Evolutionary conservation across 129 eudicot genomes (phyloP).

Genomic region (Pseudognaphalium luteoalbum): DNA sequence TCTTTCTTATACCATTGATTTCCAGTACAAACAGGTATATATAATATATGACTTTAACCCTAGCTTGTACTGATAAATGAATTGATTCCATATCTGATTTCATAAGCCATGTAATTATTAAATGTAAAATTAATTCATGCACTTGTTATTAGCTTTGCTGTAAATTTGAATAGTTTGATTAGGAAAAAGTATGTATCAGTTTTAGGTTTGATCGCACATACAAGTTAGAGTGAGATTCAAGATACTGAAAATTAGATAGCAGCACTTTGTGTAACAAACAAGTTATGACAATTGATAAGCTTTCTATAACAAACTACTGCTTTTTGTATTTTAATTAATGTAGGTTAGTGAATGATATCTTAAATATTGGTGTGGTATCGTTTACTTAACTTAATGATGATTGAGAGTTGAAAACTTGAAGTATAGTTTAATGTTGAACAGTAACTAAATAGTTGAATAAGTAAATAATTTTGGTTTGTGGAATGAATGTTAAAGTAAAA

Average conservation of each 20-base stretch:
- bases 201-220: slow-evolving; percentile 11
- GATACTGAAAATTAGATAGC: background rate
- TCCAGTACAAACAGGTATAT: slow-evolving; percentile 79
- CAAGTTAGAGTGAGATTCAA: slow-evolving; percentile 31
- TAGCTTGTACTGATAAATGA: background rate
- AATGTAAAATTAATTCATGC: background rate
- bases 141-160: slow-evolving; percentile 17
- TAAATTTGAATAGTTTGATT: slow-evolving; percentile 2
- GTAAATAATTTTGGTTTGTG: background rate
- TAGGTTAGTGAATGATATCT: background rate
- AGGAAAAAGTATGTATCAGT: background rate
- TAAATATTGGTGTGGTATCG: background rate
- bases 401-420: background rate
- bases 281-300: background rate
- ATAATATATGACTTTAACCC: background rate
- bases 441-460: slow-evolving; percentile 2
- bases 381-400: background rate
- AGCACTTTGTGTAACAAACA: slow-evolving; percentile 24
- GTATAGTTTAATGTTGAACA: slow-evolving; percentile 10
- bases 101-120: background rate
- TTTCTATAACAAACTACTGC: background rate
- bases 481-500: slow-evolving; percentile 3
- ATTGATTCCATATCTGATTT: background rate
- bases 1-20: slow-evolving; percentile 70
- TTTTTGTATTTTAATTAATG: background rate